Base-by-base conservation (phyloP, 1,284 basidiomycete genomes). In the Ceratorhiza oryzae-sativae region DNA sequence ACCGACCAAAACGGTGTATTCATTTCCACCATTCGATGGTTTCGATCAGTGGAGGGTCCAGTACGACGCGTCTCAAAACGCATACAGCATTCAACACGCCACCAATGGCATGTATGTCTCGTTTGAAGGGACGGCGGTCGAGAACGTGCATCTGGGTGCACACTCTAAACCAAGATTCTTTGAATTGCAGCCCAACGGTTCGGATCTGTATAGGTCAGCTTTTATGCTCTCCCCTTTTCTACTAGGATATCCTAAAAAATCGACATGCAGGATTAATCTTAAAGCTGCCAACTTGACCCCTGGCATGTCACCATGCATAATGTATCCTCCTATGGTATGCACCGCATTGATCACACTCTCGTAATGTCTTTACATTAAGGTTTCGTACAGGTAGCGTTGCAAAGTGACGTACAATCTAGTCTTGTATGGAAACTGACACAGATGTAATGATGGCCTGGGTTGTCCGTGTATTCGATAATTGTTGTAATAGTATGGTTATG, bases 301-400 rank as follows among this genome's bases (percentile, higher is more conserved):
- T 2, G 32, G 34, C 23, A 55, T 25, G 23, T 67, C 62, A n/a
- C 62, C 62, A 4, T 55, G 46, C n/a, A 67, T 67, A 23, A 67
- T 67, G 62, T 67, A 67, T 49, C 62, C 48, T 2, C 62, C 62
- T 3, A 67, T 67, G 62, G 48, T 67, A 42, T n/a, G 39, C 15
- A 25, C 23, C 36, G 23, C 12, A 2, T 32, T 30, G 1, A 13
- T 34, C 30, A 8, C 2, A 13, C 3, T 56, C 55, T 23, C 39
- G 15, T 25, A n/a, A 25, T 45, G 18, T 3, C 20, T 13, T 20
- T 8, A 25, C 20, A 15, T 20, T 3, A 23, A 25, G n/a, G 6
- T 45, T 3, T 27, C 25, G 9, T 42, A 27, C n/a, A 60, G 58
- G 20, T 60, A 23, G 58, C 58, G 30, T 42, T 60, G 30, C 58